Evolutionary conservation across 2,329 filamentous ascomycete species (phyloP), one percentile per base, ranked within the genome.

Genomic region (Elsinoe ampelina): DNA sequence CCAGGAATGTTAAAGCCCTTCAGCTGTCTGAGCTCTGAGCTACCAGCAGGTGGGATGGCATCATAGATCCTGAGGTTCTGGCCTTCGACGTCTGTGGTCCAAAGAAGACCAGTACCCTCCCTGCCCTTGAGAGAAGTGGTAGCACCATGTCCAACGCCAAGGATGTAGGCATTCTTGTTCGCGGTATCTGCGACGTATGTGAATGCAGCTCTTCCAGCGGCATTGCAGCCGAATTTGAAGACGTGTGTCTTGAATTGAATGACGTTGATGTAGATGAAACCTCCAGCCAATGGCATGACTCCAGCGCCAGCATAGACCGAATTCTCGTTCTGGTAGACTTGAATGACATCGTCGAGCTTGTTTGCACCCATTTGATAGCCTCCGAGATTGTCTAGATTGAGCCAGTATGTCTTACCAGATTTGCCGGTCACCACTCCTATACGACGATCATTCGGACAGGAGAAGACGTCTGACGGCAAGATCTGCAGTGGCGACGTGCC

Each of bases 111-210:
- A 1, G 78, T 81, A 2, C 80, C 80, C 2, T 71, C 65, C 60
- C 80, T 71, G 3, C 75, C 76, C 54, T 78, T 74, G 45, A 81
- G 69, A 0, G 79, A 79, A 0, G 80, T 83, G 0, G 76, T 76
- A 0, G 79, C 80, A 19, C 78, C 78, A 58, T 82, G 79, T 22
- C 79, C 76, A 32, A 80, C 77, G 26, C 80, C 80, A 0, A 83
- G 73, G 50, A 77, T 72, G 57, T 75, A 76, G 0, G 78, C 77
- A 51, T 80, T 81, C 41, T 65, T 71, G 19, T 75, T 72, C 0
- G 74, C 71, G 2, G 73, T 77, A 55, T 77, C 73, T 3, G 76
- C 76, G 1, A 80, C 75, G 62, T 79, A 77, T 19, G 77, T 75
- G 54, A 83, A 82, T 2, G 73, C 72, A 0, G 80, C 76, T 8